Evolutionary conservation across 1,139 yeast species (phyloP).

Genomic region (Suhomyces choctaworum): DNA sequence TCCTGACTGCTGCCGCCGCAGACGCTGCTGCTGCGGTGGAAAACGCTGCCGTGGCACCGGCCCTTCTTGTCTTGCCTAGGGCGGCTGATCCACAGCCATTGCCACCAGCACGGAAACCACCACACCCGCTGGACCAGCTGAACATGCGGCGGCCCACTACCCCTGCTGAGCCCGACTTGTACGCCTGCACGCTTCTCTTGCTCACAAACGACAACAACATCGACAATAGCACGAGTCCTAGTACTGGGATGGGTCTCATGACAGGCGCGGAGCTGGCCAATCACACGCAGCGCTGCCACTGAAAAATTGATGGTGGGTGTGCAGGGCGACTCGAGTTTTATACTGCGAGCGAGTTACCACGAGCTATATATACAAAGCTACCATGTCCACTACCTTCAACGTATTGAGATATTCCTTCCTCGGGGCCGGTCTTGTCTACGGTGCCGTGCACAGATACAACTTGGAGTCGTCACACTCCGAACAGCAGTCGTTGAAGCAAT

Average conservation of each 20-base stretch:
- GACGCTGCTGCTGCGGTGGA: constrained; percentile 14
- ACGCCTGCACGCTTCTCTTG: constrained; percentile 22
- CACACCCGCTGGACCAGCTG: constrained; percentile 8
- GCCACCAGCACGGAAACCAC: constrained; percentile 7
- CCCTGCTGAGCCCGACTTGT: constrained; percentile 1
- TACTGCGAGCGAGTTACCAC: no score
- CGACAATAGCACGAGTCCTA: constrained; percentile 27
- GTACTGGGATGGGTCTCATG: constrained; percentile 7
- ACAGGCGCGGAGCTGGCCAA: constrained; percentile 10
- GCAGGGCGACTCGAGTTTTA: not conserved
- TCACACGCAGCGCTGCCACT: constrained; percentile 9
- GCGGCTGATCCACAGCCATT: constrained; percentile 2
- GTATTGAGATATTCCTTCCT: constrained; percentile 92
- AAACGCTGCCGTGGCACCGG: constrained; percentile 8
- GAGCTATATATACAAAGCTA: constrained; percentile 5
- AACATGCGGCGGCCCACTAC: constrained; percentile 7
- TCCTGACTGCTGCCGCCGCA: constrained; percentile 14
- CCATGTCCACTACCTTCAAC: constrained; percentile 50
- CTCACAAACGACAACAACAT: constrained; percentile 31
- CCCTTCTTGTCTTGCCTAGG: constrained; percentile 4
- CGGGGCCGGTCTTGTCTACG: constrained; percentile 87
- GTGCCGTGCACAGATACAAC: constrained; percentile 79
- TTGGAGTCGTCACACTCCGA: constrained; percentile 62
- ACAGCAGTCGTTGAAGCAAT: constrained; percentile 59
- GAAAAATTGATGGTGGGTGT: constrained; percentile 7